Evolutionary conservation across 257 asterid species (phyloP).

Genomic region (Solanum appendiculatum): DNA sequence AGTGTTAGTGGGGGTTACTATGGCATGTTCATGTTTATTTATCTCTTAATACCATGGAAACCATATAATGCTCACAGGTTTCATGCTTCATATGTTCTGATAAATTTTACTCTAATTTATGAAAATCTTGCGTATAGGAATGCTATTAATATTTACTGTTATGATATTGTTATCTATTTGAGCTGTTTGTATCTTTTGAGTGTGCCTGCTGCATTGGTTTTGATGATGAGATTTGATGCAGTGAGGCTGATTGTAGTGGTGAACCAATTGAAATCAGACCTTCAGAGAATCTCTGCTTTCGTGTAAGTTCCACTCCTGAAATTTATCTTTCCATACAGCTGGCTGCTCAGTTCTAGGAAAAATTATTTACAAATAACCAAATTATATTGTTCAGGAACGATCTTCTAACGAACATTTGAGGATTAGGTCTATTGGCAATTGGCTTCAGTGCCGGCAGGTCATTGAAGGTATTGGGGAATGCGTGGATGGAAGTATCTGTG

Average conservation of each 20-base stretch:
- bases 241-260: constrained; percentile 33
- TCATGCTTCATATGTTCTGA: not conserved
- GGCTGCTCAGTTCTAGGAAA: constrained; percentile 2
- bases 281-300: constrained; percentile 12
- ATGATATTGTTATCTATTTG: not conserved
- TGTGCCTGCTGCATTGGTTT: not conserved
- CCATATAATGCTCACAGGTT: not conserved
- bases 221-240: constrained; percentile 29
- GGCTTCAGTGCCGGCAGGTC: constrained; percentile 78
- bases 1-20: not conserved
- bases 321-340: not conserved
- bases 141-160: not conserved
- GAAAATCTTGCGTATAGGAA: not conserved
- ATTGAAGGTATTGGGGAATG: constrained; percentile 43
- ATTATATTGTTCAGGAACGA: constrained; percentile 25
- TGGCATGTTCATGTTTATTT: not conserved
- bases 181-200: not conserved
- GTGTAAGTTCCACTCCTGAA: constrained; percentile 36
- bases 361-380: constrained; percentile 5
- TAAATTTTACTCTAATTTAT: not conserved
- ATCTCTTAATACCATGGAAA: not conserved
- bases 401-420: constrained; percentile 15
- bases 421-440: constrained; percentile 58
- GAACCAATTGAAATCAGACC: constrained; percentile 39
- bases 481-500: constrained; percentile 61